Base-by-base conservation (phyloP, 2,329 filamentous ascomycete genomes). In the Fonsecaea pedrosoi region DNA sequence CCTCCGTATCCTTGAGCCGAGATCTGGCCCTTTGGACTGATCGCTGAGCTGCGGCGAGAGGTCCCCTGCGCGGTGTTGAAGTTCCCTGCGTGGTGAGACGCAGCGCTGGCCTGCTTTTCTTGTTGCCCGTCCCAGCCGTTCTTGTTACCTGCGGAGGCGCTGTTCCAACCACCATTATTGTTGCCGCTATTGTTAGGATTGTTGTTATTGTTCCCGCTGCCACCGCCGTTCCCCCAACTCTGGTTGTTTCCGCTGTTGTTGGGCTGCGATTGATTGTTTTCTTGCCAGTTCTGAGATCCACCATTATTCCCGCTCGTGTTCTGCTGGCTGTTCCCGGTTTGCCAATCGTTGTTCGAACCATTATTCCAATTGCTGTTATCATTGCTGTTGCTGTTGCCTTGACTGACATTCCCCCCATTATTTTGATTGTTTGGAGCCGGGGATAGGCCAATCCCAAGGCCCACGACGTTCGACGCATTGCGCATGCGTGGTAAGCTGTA, bases 401-500 rank as follows among this genome's bases (percentile, higher is more conserved):
- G 18, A 12, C 54, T 62, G n/a, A 18, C 56, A 37, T 55, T 42
- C 9, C 30, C 48, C 12, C 3, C n/a, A 32, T 38, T 8, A 35
- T 30, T 55, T 42, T 56, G 64, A 15, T 57, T 34, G 42, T 40
- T 58, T 57, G 54, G 34, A 32, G 40, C 38, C 13, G 18, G 45
- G 15, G 54, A 30, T 10, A 54, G n/a, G 9, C 54, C 42, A 32
- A 67, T 70, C 30, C 66, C 64, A 7, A 66, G 54, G 30, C 62
- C 66, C n/a, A 34, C 9, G 45, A 8, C 30, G 40, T 61, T 62
- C 10, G 63, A 64, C 6, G 55, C 40, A 12, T 56, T 54, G 45
- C 65, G 65, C 34, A 25, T 40, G 40, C 65, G 42, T 48, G 71
- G 71, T 30, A 73, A 50, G 18, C 58, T 64, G 58, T 71, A 73